A percentile compares a stretch with the other conserved stretches of the same genome.
These are phyloP conservation scores for Phytophthora ramorum DNA, from an alignment of 352 stramenopile genomes.

Conservation along the genomic window DNA sequence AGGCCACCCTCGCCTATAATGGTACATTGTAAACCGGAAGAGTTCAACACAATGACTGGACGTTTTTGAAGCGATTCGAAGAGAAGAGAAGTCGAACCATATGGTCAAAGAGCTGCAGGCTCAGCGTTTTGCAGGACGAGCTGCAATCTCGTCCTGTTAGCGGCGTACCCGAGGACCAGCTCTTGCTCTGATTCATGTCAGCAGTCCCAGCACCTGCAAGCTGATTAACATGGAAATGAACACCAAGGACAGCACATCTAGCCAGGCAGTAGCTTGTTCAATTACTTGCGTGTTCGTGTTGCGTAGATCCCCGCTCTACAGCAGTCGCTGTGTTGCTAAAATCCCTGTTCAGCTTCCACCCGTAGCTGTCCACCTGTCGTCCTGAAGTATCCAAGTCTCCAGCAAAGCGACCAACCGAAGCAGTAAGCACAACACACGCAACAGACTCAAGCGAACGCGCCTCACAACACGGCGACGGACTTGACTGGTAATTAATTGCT, in stretches of 20 bases:
- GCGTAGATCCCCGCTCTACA: no score
- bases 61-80: slow-evolving; percentile 71
- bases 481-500: slow-evolving; percentile 47
- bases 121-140: slow-evolving; percentile 48
- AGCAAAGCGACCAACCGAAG: no score
- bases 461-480: slow-evolving; percentile 27
- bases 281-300: no score
- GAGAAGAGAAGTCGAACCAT: slow-evolving; percentile 27
- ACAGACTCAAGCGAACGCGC: slow-evolving; percentile 68
- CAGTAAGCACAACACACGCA: no score
- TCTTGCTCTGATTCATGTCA: slow-evolving; percentile 70
- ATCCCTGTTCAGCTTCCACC: no score
- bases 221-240: no score
- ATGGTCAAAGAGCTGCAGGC: slow-evolving; percentile 33
- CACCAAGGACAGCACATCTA: no score
- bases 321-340: no score
- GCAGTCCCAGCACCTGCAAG: slow-evolving; percentile 6
- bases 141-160: slow-evolving; percentile 56
- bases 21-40: slow-evolving; percentile 58
- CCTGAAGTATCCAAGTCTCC: no score
- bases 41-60: slow-evolving; percentile 87
- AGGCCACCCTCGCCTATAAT: no score
- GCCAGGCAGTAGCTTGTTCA: no score
- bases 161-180: slow-evolving; percentile 65
- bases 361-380: no score